A percentile compares a stretch with the other conserved stretches of the same genome.
phyloP scores from a whole-genome alignment of 148 eudicot species.

The Diospyros kaki region DNA sequence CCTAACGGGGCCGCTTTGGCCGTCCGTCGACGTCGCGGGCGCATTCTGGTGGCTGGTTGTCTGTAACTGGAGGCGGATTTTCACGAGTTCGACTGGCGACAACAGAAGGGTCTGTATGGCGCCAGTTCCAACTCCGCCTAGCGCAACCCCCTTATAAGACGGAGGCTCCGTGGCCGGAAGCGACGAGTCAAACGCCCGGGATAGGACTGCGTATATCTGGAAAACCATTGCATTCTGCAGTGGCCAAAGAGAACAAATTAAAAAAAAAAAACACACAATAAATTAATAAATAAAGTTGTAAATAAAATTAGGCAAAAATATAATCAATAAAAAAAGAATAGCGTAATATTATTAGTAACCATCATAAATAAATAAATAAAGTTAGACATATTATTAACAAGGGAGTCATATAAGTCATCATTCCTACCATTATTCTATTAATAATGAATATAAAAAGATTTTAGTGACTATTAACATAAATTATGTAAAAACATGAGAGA shows the following conservation, averaged over 20 bases:
- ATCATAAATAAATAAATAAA: too few relatives aligned
- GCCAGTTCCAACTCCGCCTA: constrained; percentile 89
- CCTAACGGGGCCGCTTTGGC: constrained; percentile 43
- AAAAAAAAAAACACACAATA: too few relatives aligned
- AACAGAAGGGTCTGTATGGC: constrained; percentile 76
- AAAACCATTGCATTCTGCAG: constrained; percentile 93
- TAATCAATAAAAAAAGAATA: too few relatives aligned
- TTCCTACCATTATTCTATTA: too few relatives aligned
- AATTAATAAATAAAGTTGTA: too few relatives aligned
- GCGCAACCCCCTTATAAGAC: constrained; percentile 62
- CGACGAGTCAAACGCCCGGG: constrained; percentile 60
- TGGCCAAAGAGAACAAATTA: not conserved
- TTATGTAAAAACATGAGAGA: too few relatives aligned
- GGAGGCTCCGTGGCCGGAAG: constrained; percentile 51
- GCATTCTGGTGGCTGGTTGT: constrained; percentile 9
- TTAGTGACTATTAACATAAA: too few relatives aligned
- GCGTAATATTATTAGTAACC: too few relatives aligned
- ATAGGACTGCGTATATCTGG: constrained; percentile 72
- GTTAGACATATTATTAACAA: too few relatives aligned
- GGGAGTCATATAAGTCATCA: too few relatives aligned
- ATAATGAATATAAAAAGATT: too few relatives aligned
- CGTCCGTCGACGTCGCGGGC: constrained; percentile 6
- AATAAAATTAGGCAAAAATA: too few relatives aligned
- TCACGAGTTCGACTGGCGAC: constrained; percentile 74
- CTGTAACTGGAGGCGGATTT: constrained; percentile 79